Evolutionary conservation across 78 protist species (phyloP).

Genomic region (Dictyostelium capitatum): DNA sequence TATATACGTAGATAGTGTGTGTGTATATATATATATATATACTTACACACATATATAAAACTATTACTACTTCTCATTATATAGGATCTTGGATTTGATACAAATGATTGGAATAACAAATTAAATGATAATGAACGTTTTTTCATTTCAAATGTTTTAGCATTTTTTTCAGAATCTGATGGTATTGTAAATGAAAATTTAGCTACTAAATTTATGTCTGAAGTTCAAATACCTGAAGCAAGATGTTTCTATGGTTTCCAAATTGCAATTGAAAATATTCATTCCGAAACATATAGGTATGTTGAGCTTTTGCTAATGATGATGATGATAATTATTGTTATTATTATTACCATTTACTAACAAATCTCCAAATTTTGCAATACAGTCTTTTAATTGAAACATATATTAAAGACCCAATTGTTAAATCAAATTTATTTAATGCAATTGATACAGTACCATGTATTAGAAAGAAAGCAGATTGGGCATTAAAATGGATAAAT

Average conservation of each 20-base stretch:
- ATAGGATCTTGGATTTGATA: conserved; percentile 84
- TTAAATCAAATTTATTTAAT: conserved; percentile 90
- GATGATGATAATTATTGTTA: too few species aligned
- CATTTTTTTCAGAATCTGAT: conserved; percentile 98
- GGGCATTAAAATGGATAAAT: conserved; percentile 98
- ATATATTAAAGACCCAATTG: conserved; percentile 88
- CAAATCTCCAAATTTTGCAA: not conserved
- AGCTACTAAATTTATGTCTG: conserved; percentile 93
- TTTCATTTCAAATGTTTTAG: conserved; percentile 96
- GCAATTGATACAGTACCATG: conserved; percentile 97
- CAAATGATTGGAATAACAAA: conserved; percentile 88
- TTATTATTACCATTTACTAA: too few species aligned
- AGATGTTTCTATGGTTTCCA: conserved; percentile 99
- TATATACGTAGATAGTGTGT: too few species aligned
- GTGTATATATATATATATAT: too few species aligned
- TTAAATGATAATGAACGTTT: conserved; percentile 94
- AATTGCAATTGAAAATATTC: conserved; percentile 98
- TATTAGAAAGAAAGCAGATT: conserved; percentile 96
- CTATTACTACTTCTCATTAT: too few species aligned
- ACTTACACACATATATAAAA: too few species aligned
- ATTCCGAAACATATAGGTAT: conserved; percentile 95
- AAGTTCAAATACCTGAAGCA: conserved; percentile 98
- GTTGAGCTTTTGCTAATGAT: not conserved
- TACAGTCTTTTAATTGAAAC: conserved; percentile 96
- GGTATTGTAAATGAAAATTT: conserved; percentile 99